Base-by-base conservation (phyloP, 345 rosid species). In the Eucalyptus microcorys region DNA sequence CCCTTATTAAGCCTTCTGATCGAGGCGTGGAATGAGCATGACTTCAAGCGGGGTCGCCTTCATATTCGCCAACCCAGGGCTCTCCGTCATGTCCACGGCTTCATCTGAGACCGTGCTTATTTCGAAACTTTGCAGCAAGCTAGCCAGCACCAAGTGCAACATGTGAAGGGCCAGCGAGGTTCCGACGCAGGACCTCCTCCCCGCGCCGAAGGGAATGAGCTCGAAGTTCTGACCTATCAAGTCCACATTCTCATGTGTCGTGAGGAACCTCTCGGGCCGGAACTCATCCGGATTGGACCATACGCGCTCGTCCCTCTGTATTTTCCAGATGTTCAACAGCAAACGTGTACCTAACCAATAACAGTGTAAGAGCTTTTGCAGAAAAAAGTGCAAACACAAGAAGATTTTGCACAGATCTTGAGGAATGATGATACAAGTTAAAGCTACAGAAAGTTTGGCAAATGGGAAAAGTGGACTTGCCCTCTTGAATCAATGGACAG, bases 1-100 rank as follows among this genome's bases (percentile, higher is more conserved):
- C 32, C 26, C 87, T 30, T 34, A 4, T 71, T 89, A 90, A 43
- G 90, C 86, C 49, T 88, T 43, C 19, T 87, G 27, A 88, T 83
- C 48, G 21, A 92, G 92, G 89, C 94, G 84, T 8, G 93, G 94
- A 9, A 83, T 84, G 42, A 92, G 49, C 42, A 91, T 45, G 88
- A 92, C 92, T 86, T 93, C 90, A 59, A 93, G 91, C 3, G 94
- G 92, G 86, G 92, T 91, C 8, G 94, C 93, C 91, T 92, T 93
- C 14, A 90, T 34, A 89, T 91, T 90, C 17, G 89, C 88, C 85
- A 93, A 49, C 7, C 93, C 90, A 24, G 47, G 50, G 85, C 90
- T 90, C 83, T 87, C 91, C 2, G 91, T 90, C 92, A 92, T 94
- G 81, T 94, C 95, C 80, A 91, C 85, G 1, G 66, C 91, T 88